These are phyloP conservation scores for Saccharum officinarum DNA, from an alignment of 176 grass and related monocot genomes.

Conservation along the genomic window DNA sequence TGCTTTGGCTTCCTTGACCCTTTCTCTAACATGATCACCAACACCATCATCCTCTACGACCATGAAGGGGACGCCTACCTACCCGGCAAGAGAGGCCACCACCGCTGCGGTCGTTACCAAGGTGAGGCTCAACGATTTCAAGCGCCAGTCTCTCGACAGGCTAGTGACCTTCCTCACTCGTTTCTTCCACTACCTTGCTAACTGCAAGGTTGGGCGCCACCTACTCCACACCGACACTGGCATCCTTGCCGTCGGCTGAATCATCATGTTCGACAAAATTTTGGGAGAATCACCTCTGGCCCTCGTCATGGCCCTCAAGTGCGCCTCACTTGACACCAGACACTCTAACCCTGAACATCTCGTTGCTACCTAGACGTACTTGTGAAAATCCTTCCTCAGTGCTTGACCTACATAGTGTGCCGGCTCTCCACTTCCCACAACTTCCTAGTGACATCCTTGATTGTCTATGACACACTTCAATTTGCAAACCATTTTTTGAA, in stretches of 20 bases:
- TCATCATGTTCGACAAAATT: neutral
- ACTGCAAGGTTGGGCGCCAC: slow-evolving; percentile 14
- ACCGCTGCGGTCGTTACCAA: neutral
- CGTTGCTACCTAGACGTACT: no score
- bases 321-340: no score
- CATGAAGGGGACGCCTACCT: no score
- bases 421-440: neutral
- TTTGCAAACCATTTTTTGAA: no score
- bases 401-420: no score
- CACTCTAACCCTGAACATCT: no score
- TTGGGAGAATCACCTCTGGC: neutral
- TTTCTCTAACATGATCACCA: slow-evolving; percentile 21
- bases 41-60: neutral
- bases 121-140: neutral
- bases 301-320: neutral
- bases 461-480: no score
- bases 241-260: neutral
- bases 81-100: no score
- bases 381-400: no score
- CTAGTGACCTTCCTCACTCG: slow-evolving; percentile 25
- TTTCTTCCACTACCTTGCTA: slow-evolving; percentile 26
- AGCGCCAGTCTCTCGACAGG: neutral
- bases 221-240: slow-evolving; percentile 25
- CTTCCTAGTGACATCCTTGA: neutral
- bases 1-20: slow-evolving; percentile 29